Evolutionary conservation across 257 asterid genomes (phyloP).

Genomic region (Rehmannia glutinosa): DNA sequence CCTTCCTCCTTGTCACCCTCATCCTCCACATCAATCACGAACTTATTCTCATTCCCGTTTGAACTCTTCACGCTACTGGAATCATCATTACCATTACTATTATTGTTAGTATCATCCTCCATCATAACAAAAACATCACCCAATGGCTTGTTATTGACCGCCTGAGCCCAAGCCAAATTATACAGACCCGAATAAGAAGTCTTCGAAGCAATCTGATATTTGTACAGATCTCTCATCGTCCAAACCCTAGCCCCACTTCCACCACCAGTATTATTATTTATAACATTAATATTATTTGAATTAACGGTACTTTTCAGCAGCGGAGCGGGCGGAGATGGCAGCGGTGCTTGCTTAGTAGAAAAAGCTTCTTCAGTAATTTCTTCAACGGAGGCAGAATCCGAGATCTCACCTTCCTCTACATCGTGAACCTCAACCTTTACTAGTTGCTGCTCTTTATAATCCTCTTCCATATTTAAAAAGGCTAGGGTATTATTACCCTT

Average conservation of each 20-base stretch:
- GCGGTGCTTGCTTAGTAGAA: conserved; percentile 33
- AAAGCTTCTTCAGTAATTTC: conserved; percentile 72
- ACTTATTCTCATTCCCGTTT: conserved; percentile 25
- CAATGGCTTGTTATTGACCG: conserved; percentile 84
- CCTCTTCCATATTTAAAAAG: conserved; percentile 42
- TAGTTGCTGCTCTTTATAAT: conserved; percentile 36
- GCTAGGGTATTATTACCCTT: conserved; percentile 27
- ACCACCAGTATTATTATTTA: conserved; percentile 26
- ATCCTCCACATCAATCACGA: conserved; percentile 56
- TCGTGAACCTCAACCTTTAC: conserved; percentile 37
- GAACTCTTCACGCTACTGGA: conserved; percentile 7
- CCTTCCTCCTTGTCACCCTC: conserved; percentile 78
- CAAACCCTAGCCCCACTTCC: conserved; percentile 58
- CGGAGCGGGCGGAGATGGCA: conserved; percentile 15
- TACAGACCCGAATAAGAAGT: conserved; percentile 61
- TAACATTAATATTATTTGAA: conserved; percentile 26
- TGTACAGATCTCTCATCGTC: conserved; percentile 74
- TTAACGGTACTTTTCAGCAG: conserved; percentile 18
- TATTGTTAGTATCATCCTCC: conserved; percentile 34
- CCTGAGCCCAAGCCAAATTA: conserved; percentile 97
- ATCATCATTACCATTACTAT: conserved; percentile 19
- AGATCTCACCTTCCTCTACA: conserved; percentile 94
- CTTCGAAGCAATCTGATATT: conserved; percentile 54
- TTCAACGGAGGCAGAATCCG: conserved; percentile 82
- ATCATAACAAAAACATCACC: conserved; percentile 70